Evolutionary conservation across 164 flowering plant species (phyloP).

Genomic region (Stephania yunnanensis): DNA sequence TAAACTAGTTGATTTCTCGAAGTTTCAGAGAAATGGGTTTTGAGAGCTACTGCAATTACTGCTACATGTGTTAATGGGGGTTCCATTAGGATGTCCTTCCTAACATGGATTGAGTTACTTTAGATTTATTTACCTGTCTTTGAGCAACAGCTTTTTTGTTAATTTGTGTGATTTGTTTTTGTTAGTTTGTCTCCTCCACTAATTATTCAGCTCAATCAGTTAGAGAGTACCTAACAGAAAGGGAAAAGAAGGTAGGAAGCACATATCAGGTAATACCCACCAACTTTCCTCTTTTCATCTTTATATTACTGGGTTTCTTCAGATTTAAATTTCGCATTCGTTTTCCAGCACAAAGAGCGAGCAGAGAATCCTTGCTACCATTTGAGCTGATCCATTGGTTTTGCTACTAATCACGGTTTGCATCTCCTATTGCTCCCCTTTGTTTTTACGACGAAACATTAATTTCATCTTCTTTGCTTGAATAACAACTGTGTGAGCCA

Average conservation of each 20-base stretch:
- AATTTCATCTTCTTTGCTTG: not conserved
- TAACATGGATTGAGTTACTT: not conserved
- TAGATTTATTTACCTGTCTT: not conserved
- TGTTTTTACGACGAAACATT: not conserved
- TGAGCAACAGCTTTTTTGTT: not conserved
- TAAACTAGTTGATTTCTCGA: not conserved
- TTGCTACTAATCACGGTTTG: not conserved
- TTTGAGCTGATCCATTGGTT: not conserved
- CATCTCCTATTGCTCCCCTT: not conserved
- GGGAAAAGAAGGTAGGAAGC: not conserved
- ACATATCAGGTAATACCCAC: not conserved
- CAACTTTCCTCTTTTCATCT: not conserved
- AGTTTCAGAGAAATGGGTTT: not conserved
- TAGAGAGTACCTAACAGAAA: not conserved
- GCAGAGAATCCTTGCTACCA: not conserved
- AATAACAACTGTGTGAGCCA: not conserved
- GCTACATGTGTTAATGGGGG: not conserved
- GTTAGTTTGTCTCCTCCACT: not conserved
- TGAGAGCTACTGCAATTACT: not conserved
- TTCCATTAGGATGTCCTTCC: not conserved
- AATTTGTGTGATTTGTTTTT: too few species aligned
- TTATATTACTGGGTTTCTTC: not conserved
- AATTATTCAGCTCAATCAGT: not conserved
- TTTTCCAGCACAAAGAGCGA: not conserved
- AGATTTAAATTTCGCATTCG: not conserved